Conservation (phyloP, 345 rosid genomes). For the Angophora floribunda region DNA sequence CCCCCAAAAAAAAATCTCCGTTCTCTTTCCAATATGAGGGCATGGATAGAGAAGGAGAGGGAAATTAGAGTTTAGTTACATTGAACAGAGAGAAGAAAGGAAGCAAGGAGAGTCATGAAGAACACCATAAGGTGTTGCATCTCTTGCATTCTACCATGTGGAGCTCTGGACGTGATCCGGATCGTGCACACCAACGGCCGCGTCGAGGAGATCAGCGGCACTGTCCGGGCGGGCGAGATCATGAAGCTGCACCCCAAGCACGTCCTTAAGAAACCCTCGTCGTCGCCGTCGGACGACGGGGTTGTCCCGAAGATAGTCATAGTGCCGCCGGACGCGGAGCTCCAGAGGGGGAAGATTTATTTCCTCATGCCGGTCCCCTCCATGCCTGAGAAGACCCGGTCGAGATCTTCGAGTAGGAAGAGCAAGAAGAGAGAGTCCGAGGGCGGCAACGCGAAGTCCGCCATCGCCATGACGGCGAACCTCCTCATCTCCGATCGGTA, state of each 20-base stretch:
- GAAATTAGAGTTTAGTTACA: neutral
- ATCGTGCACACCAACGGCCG: constrained; percentile 85
- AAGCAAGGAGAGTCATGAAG: constrained; percentile 36
- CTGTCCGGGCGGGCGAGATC: constrained; percentile 67
- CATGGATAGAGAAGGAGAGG: neutral
- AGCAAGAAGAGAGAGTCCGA: neutral
- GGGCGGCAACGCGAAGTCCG: neutral
- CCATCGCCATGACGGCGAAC: constrained; percentile 4
- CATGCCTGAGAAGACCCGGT: constrained; percentile 12
- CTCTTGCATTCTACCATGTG: constrained; percentile 97
- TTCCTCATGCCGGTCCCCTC: constrained; percentile 71
- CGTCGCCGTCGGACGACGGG: constrained; percentile 25
- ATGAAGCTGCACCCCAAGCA: constrained; percentile 82
- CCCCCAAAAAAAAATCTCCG: neutral
- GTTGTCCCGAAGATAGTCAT: constrained; percentile 66
- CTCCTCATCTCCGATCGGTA: constrained; percentile 59
- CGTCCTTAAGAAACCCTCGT: constrained; percentile 71
- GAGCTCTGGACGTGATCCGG: constrained; percentile 87
- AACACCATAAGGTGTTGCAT: constrained; percentile 88
- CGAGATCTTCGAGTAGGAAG: constrained; percentile 12
- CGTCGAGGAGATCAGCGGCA: constrained; percentile 90
- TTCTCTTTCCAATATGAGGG: constrained; percentile 1
- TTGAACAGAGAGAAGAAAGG: neutral
- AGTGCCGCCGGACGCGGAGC: constrained; percentile 89
- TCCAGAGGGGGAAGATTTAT: constrained; percentile 90